Evolutionary conservation across 2,329 filamentous ascomycete species (phyloP).

Genomic region (Chaetomium strumarium): DNA sequence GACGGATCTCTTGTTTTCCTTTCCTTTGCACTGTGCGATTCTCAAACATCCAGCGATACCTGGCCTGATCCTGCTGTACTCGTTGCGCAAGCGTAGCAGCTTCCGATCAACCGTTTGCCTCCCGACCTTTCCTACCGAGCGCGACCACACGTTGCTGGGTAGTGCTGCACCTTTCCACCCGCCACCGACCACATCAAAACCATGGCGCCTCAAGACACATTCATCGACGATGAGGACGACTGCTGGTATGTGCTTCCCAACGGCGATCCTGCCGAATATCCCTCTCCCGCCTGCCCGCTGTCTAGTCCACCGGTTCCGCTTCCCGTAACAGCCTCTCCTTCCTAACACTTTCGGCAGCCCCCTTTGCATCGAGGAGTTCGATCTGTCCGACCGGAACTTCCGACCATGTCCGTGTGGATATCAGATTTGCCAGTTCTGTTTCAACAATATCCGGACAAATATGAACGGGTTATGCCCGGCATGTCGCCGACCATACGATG

Average conservation of each 20-base stretch:
- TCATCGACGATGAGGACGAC: conserved; percentile 67
- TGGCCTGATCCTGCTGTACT: too few species aligned
- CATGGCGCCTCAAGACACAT: conserved; percentile 65
- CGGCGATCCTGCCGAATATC: conserved; percentile 11
- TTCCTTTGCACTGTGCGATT: background rate
- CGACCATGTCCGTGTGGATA: conserved; percentile 96
- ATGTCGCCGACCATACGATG: conserved; percentile 90
- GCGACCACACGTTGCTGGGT: conserved; percentile 13
- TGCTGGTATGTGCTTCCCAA: conserved; percentile 48
- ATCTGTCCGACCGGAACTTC: conserved; percentile 95
- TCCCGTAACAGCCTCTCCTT: conserved; percentile 14
- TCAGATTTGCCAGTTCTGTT: conserved; percentile 99
- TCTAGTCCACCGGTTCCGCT: background rate
- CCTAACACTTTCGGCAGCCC: conserved; percentile 53
- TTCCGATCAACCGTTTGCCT: background rate
- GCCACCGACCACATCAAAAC: conserved; percentile 17
- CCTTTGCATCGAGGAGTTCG: conserved; percentile 97
- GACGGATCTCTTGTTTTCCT: conserved; percentile 15
- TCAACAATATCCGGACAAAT: conserved; percentile 98
- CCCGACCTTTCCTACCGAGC: background rate
- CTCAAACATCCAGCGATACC: too few species aligned
- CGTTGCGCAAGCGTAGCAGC: background rate
- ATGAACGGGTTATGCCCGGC: conserved; percentile 98
- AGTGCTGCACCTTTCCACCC: background rate
- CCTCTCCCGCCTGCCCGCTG: conserved; percentile 11